Evolutionary conservation across 108 stramenopile species (phyloP), one percentile per base, ranked within the genome.

Genomic region (Skeletonema marinoi): DNA sequence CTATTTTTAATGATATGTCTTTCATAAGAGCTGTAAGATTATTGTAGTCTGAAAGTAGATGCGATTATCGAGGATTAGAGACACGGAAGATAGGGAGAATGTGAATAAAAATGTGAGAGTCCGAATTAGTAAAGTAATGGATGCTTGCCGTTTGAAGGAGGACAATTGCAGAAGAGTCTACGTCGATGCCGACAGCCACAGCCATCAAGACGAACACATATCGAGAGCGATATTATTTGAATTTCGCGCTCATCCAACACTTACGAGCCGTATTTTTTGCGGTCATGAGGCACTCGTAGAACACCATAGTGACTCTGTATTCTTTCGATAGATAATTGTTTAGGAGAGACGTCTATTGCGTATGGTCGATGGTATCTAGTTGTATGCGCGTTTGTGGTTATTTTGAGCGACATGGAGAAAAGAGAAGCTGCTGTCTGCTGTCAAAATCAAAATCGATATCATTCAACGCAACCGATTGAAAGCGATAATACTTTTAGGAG

Each of bases 271-370:
- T 88, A 76, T 93, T 89, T 77, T 91, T 93, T 6, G 90, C 80
- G 30, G 90, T 87, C 71, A 93, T 68, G 51, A 93, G 76, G 46
- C 90, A 93, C 75, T 93, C 92, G 67, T 93, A 93, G 63, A 93
- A 89, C 36, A 93, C 92, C 92, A 93, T 93, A 30, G 33, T 81
- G 54, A 25, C 25, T 29, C 21, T 9, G 25, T 56, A 25, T 9
- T 25, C 54, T 46, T n/a, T 46, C 44, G 44, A 0, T n/a, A 31
- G 32, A 46, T 16, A 46, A 16, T 16, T 16, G 33, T 35, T 35
- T 35, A 1, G 39, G 12, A 12, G 39, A 11, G 25, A 25, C 25
- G 25, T 25, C 25, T 25, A 25, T 25, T 25, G 25, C 25, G 25
- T 25, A 25, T 25, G 25, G 25, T n/a, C n/a, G 25, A 25, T 25